Base-by-base conservation (phyloP, 2,329 filamentous ascomycete species). In the Penicillium corylophilum region DNA sequence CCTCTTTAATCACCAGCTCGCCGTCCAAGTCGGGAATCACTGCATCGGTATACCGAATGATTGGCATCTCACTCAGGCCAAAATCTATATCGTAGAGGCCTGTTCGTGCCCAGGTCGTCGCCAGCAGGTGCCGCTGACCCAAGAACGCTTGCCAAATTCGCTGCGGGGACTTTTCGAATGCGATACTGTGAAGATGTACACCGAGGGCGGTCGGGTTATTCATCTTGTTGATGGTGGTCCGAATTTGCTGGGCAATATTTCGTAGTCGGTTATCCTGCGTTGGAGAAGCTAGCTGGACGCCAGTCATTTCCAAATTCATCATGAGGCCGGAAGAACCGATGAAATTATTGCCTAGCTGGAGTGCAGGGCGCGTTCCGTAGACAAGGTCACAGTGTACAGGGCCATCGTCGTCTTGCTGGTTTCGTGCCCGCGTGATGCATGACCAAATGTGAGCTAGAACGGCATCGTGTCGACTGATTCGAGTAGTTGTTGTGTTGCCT, bases 391-490 rank as follows among this genome's bases (percentile, higher is more conserved):
- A 59, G 36, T 59, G 49, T 1, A 59, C 38, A 13, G 48, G 29
- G 4, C 42, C 54, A 5, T 18, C 1, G 29, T 59, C 54, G 8
- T 49, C 28, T 12, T 44, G 23, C 33, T 46, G 61, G 5, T 57
- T 55, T 1, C 77, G 70, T 1, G 78, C 74, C 6, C 70, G 71
- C 49, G 72, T 76, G 49, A 81, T 73, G 0, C 69, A 59, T 1
- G 68, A 65, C 75, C 75, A 80, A 15, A 79, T 51, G 50, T 80
- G 76, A 0, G 77, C 77, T 4, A 80, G 59, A 1, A 77, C 55
- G 0, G 75, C 72, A 41, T 80, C 78, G 12, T 75, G 73, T 31
- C 74, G 71, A 6, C 74, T 78, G 15, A 77, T 53, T 28, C 51
- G 51, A 31, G 26, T 61, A 15, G 53, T 43, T 3, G 53, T 41